A percentile compares a stretch with the other conserved stretches of the same genome.
phyloP scores from a whole-genome alignment of 768 basidiomycete genomes.

The Tricholoma terreum region DNA sequence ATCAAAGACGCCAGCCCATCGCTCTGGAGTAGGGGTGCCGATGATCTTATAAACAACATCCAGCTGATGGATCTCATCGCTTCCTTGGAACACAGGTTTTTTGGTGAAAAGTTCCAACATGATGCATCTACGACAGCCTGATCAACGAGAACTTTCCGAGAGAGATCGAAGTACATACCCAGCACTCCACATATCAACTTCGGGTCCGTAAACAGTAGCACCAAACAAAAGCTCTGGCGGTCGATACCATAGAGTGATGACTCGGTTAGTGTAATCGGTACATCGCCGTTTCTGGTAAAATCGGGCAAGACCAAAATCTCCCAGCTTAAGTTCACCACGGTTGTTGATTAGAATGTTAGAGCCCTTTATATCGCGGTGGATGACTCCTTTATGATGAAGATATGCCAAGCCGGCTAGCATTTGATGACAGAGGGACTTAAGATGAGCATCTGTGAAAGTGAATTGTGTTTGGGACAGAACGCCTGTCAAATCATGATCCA shows the following conservation, averaged over 20 bases:
- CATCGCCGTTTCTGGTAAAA: conserved; percentile 90
- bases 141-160: background rate
- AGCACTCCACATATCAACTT: conserved; percentile 99
- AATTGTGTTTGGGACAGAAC: conserved; percentile 90
- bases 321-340: conserved; percentile 90
- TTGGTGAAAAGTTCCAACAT: conserved; percentile 97
- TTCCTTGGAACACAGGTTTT: conserved; percentile 96
- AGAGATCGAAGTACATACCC: conserved; percentile 54
- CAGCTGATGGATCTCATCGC: conserved; percentile 96
- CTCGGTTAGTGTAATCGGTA: conserved; percentile 98
- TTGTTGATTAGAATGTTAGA: conserved; percentile 96
- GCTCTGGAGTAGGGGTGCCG: conserved; percentile 80
- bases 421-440: conserved; percentile 94
- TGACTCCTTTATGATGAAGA: conserved; percentile 92
- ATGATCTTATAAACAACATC: conserved; percentile 89
- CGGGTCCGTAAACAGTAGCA: conserved; percentile 93
- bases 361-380: conserved; percentile 98
- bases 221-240: conserved; percentile 94
- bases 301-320: conserved; percentile 94
- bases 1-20: conserved; percentile 79
- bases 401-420: conserved; percentile 95
- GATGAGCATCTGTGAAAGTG: conserved; percentile 76
- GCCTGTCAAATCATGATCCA: conserved; percentile 98
- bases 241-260: conserved; percentile 98
- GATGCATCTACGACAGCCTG: conserved; percentile 70